Evolutionary conservation across 495 filamentous ascomycete genomes (phyloP).

Genomic region (Penicillium waksmanii): DNA sequence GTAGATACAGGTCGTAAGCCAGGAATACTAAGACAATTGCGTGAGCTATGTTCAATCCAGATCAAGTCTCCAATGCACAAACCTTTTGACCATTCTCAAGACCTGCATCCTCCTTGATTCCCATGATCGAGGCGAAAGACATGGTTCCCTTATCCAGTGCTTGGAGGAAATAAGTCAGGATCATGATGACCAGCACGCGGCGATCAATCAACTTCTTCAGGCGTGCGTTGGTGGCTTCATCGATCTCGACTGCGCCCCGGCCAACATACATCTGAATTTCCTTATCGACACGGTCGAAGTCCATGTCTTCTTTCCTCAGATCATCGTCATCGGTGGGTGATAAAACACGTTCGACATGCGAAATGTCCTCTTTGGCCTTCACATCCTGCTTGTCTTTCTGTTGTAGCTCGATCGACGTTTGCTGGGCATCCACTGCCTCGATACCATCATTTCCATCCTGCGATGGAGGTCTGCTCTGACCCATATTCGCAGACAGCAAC

Average conservation of each 20-base stretch:
- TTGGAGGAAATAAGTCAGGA: conserved; percentile 66
- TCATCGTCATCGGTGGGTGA: conserved; percentile 35
- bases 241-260: conserved; percentile 53
- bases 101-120: conserved; percentile 57
- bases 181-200: conserved; percentile 55
- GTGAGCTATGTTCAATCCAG: background rate
- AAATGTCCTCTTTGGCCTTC: conserved; percentile 40
- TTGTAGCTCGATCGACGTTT: background rate
- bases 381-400: conserved; percentile 21
- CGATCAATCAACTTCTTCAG: conserved; percentile 57
- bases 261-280: conserved; percentile 67
- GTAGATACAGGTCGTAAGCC: conserved; percentile 59
- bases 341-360: conserved; percentile 52
- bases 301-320: conserved; percentile 52
- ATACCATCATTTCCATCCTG: conserved; percentile 15
- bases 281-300: conserved; percentile 60
- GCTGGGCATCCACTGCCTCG: background rate
- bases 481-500: conserved; percentile 8
- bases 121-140: conserved; percentile 73
- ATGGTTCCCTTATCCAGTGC: conserved; percentile 75
- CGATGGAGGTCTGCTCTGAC: conserved; percentile 9
- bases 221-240: conserved; percentile 55
- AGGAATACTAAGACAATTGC: conserved; percentile 44
- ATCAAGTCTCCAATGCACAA: background rate
- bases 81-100: conserved; percentile 56